Evolutionary conservation across 495 filamentous ascomycete genomes (phyloP).

Genomic region (Talaromyces proteolyticus): DNA sequence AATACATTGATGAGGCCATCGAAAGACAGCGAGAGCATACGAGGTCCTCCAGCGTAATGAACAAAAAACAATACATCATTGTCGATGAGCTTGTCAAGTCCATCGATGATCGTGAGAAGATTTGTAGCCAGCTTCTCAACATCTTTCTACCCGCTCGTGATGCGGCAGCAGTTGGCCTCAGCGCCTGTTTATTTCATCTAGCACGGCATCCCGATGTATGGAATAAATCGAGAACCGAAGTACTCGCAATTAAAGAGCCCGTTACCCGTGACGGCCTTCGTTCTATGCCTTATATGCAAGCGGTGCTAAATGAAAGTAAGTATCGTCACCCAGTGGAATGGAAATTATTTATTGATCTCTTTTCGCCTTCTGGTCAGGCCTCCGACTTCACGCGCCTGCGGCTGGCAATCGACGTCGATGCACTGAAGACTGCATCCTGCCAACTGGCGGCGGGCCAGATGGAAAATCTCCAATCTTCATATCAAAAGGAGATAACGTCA

Average conservation of each 20-base stretch:
- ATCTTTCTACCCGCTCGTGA: neutral
- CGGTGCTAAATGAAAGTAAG: conserved; percentile 33
- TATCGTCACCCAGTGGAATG: neutral
- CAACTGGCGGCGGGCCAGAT: conserved; percentile 32
- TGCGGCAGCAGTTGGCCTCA: neutral
- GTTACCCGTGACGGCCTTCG: conserved; percentile 34
- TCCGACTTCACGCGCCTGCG: conserved; percentile 46
- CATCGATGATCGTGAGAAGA: neutral
- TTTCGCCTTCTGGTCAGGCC: neutral
- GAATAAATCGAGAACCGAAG: neutral
- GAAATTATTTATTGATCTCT: neutral
- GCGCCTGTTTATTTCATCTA: neutral
- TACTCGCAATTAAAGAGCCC: conserved; percentile 8
- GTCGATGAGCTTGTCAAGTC: neutral
- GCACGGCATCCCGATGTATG: neutral
- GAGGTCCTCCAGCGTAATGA: neutral
- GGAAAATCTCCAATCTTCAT: conserved; percentile 32
- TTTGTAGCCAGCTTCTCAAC: neutral
- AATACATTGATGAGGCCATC: conserved; percentile 23
- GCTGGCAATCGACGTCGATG: conserved; percentile 41
- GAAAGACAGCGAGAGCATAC: neutral
- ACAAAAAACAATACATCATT: neutral
- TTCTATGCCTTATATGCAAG: conserved; percentile 40
- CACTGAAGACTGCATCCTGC: conserved; percentile 36
- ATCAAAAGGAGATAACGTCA: conserved; percentile 28